Conservation (phyloP, 2,329 filamentous ascomycete genomes). For the Paraphaeosphaeria sporulosa region DNA sequence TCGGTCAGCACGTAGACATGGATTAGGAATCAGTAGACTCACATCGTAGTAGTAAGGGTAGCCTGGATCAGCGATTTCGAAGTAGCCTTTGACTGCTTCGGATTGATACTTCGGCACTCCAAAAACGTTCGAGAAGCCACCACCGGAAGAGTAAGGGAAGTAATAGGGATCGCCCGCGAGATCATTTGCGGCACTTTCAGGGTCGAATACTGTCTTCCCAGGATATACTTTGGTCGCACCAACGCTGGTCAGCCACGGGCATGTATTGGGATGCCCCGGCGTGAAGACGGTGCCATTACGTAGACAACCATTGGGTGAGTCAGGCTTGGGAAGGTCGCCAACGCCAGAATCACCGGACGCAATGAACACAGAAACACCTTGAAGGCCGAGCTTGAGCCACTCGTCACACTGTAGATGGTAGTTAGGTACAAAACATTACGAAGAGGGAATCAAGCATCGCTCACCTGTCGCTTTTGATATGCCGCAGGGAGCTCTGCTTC, state of each 20-base stretch:
- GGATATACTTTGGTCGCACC: slow-evolving; percentile 58
- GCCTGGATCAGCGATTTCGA: slow-evolving; percentile 29
- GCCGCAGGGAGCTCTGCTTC: slow-evolving; percentile 61
- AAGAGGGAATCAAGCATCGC: not conserved
- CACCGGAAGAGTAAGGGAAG: slow-evolving; percentile 22
- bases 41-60: slow-evolving; percentile 21
- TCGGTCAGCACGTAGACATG: not conserved
- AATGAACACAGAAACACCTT: slow-evolving; percentile 57
- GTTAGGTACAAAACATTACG: not conserved
- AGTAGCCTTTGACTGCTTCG: slow-evolving; percentile 50
- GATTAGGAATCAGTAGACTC: not conserved
- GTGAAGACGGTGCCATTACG: slow-evolving; percentile 48
- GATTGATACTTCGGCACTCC: slow-evolving; percentile 55
- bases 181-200: slow-evolving; percentile 24
- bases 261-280: slow-evolving; percentile 52
- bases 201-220: slow-evolving; percentile 27
- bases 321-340: slow-evolving; percentile 31
- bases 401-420: slow-evolving; percentile 43
- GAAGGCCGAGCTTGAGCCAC: slow-evolving; percentile 58
- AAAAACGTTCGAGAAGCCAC: slow-evolving; percentile 59
- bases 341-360: slow-evolving; percentile 58
- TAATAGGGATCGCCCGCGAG: not conserved
- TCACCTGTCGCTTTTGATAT: slow-evolving; percentile 59
- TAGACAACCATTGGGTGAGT: slow-evolving; percentile 32
- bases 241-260: slow-evolving; percentile 66